phyloP scores from a whole-genome alignment of 1,284 basidiomycete species.

The Omphalotus olearius region DNA sequence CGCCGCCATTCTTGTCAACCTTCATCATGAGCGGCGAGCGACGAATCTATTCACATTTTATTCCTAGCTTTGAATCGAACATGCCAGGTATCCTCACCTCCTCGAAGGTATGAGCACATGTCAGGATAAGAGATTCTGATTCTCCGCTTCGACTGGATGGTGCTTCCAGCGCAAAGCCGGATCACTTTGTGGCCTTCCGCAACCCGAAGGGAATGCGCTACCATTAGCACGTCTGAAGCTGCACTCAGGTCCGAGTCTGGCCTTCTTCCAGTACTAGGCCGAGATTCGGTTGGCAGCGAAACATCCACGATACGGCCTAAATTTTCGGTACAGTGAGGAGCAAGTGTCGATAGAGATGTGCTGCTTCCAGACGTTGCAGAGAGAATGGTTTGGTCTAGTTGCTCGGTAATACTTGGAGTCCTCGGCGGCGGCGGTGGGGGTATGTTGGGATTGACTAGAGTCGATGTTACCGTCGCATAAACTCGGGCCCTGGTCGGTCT shows the following conservation, averaged over 20 bases:
- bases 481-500: no score
- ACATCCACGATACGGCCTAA: slow-evolving; percentile 40
- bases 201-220: slow-evolving; percentile 56
- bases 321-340: slow-evolving; percentile 35
- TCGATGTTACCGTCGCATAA: slow-evolving; percentile 10
- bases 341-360: slow-evolving; percentile 21
- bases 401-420: no score
- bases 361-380: background rate
- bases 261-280: slow-evolving; percentile 32
- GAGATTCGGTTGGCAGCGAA: slow-evolving; percentile 48
- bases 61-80: slow-evolving; percentile 1
- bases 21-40: slow-evolving; percentile 33
- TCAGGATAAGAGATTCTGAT: slow-evolving; percentile 43
- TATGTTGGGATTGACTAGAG: slow-evolving; percentile 4
- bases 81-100: slow-evolving; percentile 36
- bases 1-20: slow-evolving; percentile 10
- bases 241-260: slow-evolving; percentile 16
- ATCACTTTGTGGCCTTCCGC: slow-evolving; percentile 41
- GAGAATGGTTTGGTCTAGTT: slow-evolving; percentile 4
- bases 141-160: slow-evolving; percentile 27
- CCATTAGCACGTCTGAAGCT: slow-evolving; percentile 38
- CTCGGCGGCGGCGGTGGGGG: background rate
- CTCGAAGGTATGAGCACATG: slow-evolving; percentile 68
- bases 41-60: slow-evolving; percentile 35
- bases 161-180: slow-evolving; percentile 55